Percentiles rank a stretch among this genome's conserved stretches.
These are phyloP conservation scores for Cyclotella atomus DNA, from an alignment of 108 stramenopile species.

Conservation along the genomic window DNA sequence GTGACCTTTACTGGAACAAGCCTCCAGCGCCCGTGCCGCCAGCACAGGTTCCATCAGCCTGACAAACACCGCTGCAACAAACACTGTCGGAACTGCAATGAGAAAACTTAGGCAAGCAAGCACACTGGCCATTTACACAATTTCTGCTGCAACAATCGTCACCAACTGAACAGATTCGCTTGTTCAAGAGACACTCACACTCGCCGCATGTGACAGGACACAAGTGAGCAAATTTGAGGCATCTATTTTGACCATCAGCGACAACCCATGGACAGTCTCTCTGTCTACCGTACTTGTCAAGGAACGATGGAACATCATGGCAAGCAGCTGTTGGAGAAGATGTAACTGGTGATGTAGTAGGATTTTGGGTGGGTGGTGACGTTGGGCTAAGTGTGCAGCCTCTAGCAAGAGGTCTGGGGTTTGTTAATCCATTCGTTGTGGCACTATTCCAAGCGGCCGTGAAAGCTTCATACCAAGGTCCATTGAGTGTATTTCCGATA, in stretches of 20 bases:
- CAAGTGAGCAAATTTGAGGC: slow-evolving; percentile 16
- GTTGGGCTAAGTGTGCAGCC: slow-evolving; percentile 13
- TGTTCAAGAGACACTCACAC: slow-evolving; percentile 23
- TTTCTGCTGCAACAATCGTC: slow-evolving; percentile 12
- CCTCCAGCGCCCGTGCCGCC: not conserved
- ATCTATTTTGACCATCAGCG: not conserved
- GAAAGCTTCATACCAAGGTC: slow-evolving; percentile 30
- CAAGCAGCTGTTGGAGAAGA: not conserved
- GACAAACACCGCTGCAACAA: slow-evolving; percentile 13
- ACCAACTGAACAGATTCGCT: not conserved
- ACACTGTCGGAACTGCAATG: not conserved
- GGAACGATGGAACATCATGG: slow-evolving; percentile 1
- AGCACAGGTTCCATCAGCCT: slow-evolving; percentile 1
- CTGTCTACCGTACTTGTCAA: slow-evolving; percentile 1
- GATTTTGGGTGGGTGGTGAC: slow-evolving; percentile 1
- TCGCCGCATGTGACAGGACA: slow-evolving; percentile 21
- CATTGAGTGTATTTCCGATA: slow-evolving; percentile 16
- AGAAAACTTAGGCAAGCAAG: not conserved
- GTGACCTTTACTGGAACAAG: not conserved
- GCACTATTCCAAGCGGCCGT: slow-evolving; percentile 19
- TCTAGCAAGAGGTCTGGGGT: slow-evolving; percentile 2
- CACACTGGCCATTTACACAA: slow-evolving; percentile 5
- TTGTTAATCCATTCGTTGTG: slow-evolving; percentile 22
- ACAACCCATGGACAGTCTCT: slow-evolving; percentile 20
- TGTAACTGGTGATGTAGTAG: not conserved